Base-by-base conservation (phyloP, 2,329 filamentous ascomycete genomes). In the Thyridium curvatum region DNA sequence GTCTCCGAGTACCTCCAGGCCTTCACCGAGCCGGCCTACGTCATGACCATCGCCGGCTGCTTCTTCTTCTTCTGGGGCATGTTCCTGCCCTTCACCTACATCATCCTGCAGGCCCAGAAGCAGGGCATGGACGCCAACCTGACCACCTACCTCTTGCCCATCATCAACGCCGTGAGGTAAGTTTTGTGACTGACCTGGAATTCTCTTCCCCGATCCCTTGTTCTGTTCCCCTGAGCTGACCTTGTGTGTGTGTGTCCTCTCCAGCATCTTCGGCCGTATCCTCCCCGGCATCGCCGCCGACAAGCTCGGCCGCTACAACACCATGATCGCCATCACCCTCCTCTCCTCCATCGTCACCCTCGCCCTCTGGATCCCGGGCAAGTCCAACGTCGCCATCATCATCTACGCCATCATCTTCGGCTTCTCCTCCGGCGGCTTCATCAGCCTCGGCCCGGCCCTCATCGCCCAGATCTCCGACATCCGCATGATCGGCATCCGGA, bases 331-430 rank as follows among this genome's bases (percentile, higher is more conserved):
- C 34, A 65, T 76, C 46, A 64, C 66, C 12, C 55, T 57, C 4
- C 46, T 71, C 16, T 67, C 71, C 10, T 54, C 55, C 12, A 29
- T 63, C 26, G 50, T 63, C 41, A 58, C 57, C 8, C 55, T 66
- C 9, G 62, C 54, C 30, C 53, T 79, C 16, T 66, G 63, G 63
- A 55, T 66, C 32, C 58, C 61, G 4, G 65, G 57, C 30, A 44
- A 52, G 12, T 61, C 64, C 9, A 72, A 78, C 9, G 69, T 66
- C 1, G 68, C 72, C 3, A 72, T 78, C 29, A 69, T 85, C 36
- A 62, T 74, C 13, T 86, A 82, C 57, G 69, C 72, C 12, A 66
- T 69, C 3, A 51, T 84, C 2, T 86, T 80, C 46, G 82, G 82
- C 6, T 83, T 86, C 55, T 66, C 68, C 12, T 79, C 75, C 1